Conservation (phyloP, 1,284 basidiomycete species). For the Cutaneotrichosporon arboriforme region DNA sequence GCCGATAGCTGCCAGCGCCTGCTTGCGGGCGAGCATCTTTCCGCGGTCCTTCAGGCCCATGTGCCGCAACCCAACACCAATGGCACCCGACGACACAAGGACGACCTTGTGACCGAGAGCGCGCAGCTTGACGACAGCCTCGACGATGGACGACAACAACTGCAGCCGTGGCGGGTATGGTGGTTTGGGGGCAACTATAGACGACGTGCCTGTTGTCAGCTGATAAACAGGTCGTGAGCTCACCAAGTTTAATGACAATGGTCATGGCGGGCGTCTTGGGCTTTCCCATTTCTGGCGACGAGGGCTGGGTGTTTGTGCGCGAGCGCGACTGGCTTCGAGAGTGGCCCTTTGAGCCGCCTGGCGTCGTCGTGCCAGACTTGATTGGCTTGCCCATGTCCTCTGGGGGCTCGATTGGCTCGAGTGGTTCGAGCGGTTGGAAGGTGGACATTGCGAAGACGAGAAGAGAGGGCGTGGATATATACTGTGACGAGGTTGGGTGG, state of each 20-base stretch:
- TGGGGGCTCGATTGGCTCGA: too few relatives aligned
- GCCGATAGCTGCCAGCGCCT: slow-evolving; percentile 94
- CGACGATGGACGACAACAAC: slow-evolving; percentile 83
- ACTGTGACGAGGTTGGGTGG: too few relatives aligned
- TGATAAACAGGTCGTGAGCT: slow-evolving; percentile 26
- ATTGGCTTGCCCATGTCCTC: slow-evolving; percentile 1
- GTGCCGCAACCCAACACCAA: slow-evolving; percentile 85
- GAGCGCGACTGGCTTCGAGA: neutral
- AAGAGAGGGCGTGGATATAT: too few relatives aligned
- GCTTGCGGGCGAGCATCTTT: slow-evolving; percentile 81
- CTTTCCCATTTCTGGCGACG: slow-evolving; percentile 6
- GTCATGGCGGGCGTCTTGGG: slow-evolving; percentile 46
- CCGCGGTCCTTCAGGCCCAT: slow-evolving; percentile 79
- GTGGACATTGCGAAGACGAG: too few relatives aligned
- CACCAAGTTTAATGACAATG: slow-evolving; percentile 82
- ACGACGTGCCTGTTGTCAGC: slow-evolving; percentile 68
- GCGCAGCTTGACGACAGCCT: slow-evolving; percentile 77
- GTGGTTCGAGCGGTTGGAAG: too few relatives aligned
- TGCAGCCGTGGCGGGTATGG: slow-evolving; percentile 80
- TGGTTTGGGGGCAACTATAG: slow-evolving; percentile 84
- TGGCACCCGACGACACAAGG: slow-evolving; percentile 91
- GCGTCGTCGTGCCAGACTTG: too few relatives aligned
- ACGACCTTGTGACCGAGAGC: slow-evolving; percentile 85
- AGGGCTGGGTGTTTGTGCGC: neutral
- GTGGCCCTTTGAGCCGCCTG: too few relatives aligned